Evolutionary conservation across 1,284 basidiomycete genomes (phyloP), one percentile per base, ranked within the genome.

Genomic region (Tilletia indica): DNA sequence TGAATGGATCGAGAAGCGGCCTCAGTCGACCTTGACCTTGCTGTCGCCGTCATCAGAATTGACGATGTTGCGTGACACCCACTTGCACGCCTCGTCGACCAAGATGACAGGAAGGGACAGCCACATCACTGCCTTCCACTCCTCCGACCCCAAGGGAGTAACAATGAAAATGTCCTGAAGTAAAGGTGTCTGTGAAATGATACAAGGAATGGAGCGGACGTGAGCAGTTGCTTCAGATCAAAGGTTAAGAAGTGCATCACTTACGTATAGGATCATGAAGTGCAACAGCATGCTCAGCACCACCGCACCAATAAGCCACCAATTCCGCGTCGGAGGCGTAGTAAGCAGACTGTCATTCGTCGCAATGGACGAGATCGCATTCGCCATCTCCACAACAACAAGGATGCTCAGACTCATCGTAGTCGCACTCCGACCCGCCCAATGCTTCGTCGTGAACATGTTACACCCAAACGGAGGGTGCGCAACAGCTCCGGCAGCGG

Each of bases 361-460:
- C 21, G 92, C 94, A 47, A 99, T 87, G 70, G 95, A 97, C 86
- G 98, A 98, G 90, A 97, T 94, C 31, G 96, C 96, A 86, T 99
- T 99, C 87, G 97, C 94, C 97, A 99, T 99, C 86, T 99, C 97
- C 70, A 99, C 88, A n/a, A 88, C 86, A 68, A 97, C 94, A 70
- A 97, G 88, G 79, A 97, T 96, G 38, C 94, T 96, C 48, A 99
- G 87, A 76, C 93, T 94, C 87, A 98, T 94, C 25, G 97, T 99
- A 70, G 95, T 94, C 5, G 80, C 81, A 9, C 94, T 94, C 21
- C 89, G 89, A 79, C 90, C 90, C 12, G 93, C 87, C 88, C 93
- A 90, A 48, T 48, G 48, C 74, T 89, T 88, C 82, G 94, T 91
- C 58, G 90, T 90, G 86, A 99, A 98, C 90, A 98, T 97, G 77